A percentile compares a stretch with the other conserved stretches of the same genome.
phyloP scores from a whole-genome alignment of 2,329 filamentous ascomycete species.

The Penicillium sp. region DNA sequence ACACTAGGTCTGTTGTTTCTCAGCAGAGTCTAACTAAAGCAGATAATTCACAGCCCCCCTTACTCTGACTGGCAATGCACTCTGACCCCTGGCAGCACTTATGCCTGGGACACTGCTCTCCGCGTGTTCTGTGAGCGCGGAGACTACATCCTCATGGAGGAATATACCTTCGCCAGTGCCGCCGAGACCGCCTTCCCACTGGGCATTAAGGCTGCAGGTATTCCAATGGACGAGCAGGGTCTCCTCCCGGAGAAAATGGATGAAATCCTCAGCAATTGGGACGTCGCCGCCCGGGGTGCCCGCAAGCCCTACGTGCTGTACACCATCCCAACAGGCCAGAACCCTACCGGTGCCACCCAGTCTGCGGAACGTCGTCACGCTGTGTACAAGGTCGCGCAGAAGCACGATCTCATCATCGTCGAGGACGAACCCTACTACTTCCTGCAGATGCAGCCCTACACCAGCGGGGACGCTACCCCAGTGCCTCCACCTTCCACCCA shows the following conservation, averaged over 20 bases:
- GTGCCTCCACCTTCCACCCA: conserved; percentile 60
- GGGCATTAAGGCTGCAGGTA: conserved; percentile 59
- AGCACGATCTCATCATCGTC: conserved; percentile 81
- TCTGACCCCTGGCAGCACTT: conserved; percentile 82
- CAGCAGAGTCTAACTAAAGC: conserved; percentile 10
- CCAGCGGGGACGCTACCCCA: conserved; percentile 51
- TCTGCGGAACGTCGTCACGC: conserved; percentile 63
- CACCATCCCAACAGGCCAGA: conserved; percentile 78
- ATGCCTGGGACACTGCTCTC: conserved; percentile 76
- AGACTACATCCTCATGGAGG: conserved; percentile 80
- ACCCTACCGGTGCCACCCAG: conserved; percentile 86
- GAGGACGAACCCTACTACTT: conserved; percentile 97
- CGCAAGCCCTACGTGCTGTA: conserved; percentile 68
- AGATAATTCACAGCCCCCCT: conserved; percentile 76
- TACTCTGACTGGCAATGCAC: conserved; percentile 88
- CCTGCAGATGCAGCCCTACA: conserved; percentile 76
- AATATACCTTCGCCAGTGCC: conserved; percentile 83
- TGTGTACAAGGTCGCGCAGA: conserved; percentile 74
- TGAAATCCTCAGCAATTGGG: conserved; percentile 63
- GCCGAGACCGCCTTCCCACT: conserved; percentile 64
- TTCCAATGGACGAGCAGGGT: conserved; percentile 66
- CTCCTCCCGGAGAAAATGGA: conserved; percentile 63
- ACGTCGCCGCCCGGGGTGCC: conserved; percentile 54
- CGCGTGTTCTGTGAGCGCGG: conserved; percentile 75
- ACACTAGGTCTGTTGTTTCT: neutral